Evolutionary conservation across 371 early-diverging fungal species (phyloP), one percentile per base, ranked within the genome.

Genomic region (Syncephalastrum racemosum): DNA sequence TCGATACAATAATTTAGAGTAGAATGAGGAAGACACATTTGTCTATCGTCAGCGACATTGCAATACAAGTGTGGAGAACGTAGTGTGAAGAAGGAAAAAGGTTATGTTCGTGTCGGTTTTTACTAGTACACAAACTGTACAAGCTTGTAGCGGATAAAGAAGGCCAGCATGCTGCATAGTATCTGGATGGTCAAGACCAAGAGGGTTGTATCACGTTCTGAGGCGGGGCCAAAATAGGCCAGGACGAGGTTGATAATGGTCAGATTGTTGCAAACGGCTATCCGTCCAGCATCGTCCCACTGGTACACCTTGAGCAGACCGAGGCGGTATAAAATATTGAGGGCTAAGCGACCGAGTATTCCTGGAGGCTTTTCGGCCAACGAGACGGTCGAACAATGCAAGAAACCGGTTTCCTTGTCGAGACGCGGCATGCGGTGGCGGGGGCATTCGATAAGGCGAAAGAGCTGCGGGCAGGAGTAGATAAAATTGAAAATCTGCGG

Each of bases 401-500:
- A 66, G 10, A 66, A 47, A 1, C 74, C 77, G 0, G 85, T 85
- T 2, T 79, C 66, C 6, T 69, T 56, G 66, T 87, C 77, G 42
- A 85, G 78, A 64, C 74, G 72, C 1, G 99, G 99, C 88, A 99
- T 89, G 1, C 99, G 81, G 66, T 99, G 99, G 6, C 99, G 84
- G 7, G 99, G 99, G 64, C 99, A 99, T n/a, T 92, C 93, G 4
- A 98, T 84, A n/a, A 98, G 61, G 18, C 89, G 84, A 67, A 95
- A 92, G 8, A 99, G 70, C 70, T 99, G 99, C 27, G 99, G 98
- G 20, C 89, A 81, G 3, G 96, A 96, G 56, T 96, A 91, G 36
- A 94, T 15, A 74, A 99, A 98, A 69, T 99, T 99, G 70, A 97
- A 90, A 4, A 97, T 84, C 68, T 99, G 99, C 0, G 97, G 98